Evolutionary conservation across 805 yeast species (phyloP).

Genomic region (Spathaspora passalidarum): DNA sequence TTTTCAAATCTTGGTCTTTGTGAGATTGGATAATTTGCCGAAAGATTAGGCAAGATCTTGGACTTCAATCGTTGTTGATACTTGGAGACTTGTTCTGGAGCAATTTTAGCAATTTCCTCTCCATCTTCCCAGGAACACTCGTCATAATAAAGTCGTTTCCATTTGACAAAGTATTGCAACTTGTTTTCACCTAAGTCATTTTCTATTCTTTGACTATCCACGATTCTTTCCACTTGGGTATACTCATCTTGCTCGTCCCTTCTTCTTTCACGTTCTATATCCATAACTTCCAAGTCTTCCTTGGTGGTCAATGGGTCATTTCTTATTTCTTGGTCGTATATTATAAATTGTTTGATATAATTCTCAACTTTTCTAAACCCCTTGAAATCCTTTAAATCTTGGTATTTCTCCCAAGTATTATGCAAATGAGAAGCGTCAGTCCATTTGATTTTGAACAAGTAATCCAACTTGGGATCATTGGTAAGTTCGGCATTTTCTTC

Average conservation of each 20-base stretch:
- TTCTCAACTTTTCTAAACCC: slow-evolving; percentile 89
- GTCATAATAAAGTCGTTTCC: slow-evolving; percentile 92
- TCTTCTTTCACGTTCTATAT: slow-evolving; percentile 80
- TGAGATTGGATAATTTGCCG: slow-evolving; percentile 68
- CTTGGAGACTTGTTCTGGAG: slow-evolving; percentile 80
- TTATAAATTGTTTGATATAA: slow-evolving; percentile 75
- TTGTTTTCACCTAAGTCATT: slow-evolving; percentile 62
- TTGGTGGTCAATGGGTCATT: slow-evolving; percentile 78
- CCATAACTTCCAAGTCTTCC: slow-evolving; percentile 93
- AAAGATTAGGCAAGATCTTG: slow-evolving; percentile 76
- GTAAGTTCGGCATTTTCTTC: slow-evolving; percentile 39
- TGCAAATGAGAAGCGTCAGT: slow-evolving; percentile 83
- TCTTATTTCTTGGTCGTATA: slow-evolving; percentile 72
- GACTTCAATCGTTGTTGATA: slow-evolving; percentile 80
- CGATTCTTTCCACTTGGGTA: slow-evolving; percentile 85
- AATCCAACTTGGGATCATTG: slow-evolving; percentile 56
- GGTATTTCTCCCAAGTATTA: slow-evolving; percentile 87
- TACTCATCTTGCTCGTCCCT: slow-evolving; percentile 81
- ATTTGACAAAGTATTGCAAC: slow-evolving; percentile 82
- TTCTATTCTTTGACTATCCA: slow-evolving; percentile 73
- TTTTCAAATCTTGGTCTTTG: slow-evolving; percentile 89
- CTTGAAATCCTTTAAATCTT: slow-evolving; percentile 46
- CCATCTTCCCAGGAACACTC: slow-evolving; percentile 98
- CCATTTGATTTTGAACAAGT: slow-evolving; percentile 77
- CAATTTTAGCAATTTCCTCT: slow-evolving; percentile 73